Conservation (phyloP, 805 yeast species). For the Yarrowia hollandica region DNA sequence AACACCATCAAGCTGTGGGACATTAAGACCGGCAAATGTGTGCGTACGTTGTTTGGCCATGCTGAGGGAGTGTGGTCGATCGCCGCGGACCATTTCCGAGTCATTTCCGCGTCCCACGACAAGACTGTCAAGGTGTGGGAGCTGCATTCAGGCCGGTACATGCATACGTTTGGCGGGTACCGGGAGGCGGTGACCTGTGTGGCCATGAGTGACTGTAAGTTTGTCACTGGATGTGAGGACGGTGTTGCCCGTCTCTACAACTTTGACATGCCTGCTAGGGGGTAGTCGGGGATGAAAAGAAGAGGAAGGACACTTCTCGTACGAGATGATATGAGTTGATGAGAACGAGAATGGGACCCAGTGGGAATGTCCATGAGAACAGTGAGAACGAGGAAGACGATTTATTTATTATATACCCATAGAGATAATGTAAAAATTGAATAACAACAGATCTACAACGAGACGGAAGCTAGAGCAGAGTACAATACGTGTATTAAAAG, state of each 20-base stretch:
- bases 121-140: conserved; percentile 92
- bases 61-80: conserved; percentile 98
- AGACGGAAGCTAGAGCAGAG: too few relatives aligned
- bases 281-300: neutral
- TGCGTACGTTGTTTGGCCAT: conserved; percentile 95
- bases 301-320: neutral
- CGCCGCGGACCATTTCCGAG: conserved; percentile 92
- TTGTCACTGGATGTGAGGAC: conserved; percentile 86
- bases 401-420: conserved; percentile 4
- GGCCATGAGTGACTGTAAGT: conserved; percentile 82
- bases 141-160: conserved; percentile 87
- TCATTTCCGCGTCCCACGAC: conserved; percentile 94
- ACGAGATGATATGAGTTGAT: too few relatives aligned
- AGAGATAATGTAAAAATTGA: neutral
- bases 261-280: conserved; percentile 48
- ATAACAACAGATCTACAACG: too few relatives aligned
- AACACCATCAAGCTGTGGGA: conserved; percentile 95
- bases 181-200: conserved; percentile 59
- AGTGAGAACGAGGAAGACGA: neutral
- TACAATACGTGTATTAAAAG: too few relatives aligned
- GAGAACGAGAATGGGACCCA: too few relatives aligned
- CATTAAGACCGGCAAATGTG: conserved; percentile 78
- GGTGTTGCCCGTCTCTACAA: conserved; percentile 85
- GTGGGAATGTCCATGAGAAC: too few relatives aligned
- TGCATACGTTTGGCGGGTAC: conserved; percentile 86